These are phyloP conservation scores for Globisporangium canariense DNA, from an alignment of 352 stramenopile species.

Conservation along the genomic window DNA sequence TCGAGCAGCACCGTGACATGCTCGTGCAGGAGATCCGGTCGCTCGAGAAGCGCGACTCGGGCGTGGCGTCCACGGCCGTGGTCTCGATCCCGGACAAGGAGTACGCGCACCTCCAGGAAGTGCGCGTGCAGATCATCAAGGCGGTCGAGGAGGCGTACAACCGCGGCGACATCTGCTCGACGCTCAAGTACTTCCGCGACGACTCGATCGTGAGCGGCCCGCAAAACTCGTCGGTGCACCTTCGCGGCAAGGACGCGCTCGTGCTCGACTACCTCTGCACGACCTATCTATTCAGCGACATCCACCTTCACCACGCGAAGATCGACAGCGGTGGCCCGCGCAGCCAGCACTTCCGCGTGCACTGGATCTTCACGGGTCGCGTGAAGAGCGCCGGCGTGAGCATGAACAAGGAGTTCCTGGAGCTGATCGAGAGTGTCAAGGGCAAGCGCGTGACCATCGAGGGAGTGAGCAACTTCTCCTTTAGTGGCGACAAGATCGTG, in stretches of 20 bases:
- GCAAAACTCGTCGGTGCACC: slow-evolving; percentile 82
- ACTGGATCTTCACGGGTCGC: slow-evolving; percentile 76
- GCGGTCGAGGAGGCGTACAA: slow-evolving; percentile 80
- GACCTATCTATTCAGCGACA: slow-evolving; percentile 77
- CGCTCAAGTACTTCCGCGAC: slow-evolving; percentile 80
- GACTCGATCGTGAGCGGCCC: slow-evolving; percentile 85
- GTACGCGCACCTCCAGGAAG: slow-evolving; percentile 70
- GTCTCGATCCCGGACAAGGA: slow-evolving; percentile 79
- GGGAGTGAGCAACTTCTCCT: slow-evolving; percentile 86
- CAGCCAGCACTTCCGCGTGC: slow-evolving; percentile 84
- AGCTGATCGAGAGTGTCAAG: slow-evolving; percentile 83
- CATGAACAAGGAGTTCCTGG: slow-evolving; percentile 87
- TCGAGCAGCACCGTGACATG: slow-evolving; percentile 86
- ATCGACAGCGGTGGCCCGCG: slow-evolving; percentile 78
- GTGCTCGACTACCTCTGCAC: slow-evolving; percentile 87
- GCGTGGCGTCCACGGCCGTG: slow-evolving; percentile 35
- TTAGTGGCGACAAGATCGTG: slow-evolving; percentile 86
- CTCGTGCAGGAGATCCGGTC: slow-evolving; percentile 82
- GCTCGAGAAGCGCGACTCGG: slow-evolving; percentile 75
- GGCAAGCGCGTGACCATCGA: slow-evolving; percentile 77
- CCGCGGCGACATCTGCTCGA: slow-evolving; percentile 69
- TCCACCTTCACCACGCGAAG: slow-evolving; percentile 74
- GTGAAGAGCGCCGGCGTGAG: slow-evolving; percentile 76
- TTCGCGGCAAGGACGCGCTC: slow-evolving; percentile 77
- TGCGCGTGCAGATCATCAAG: slow-evolving; percentile 80